Evolutionary conservation across 768 basidiomycete genomes (phyloP).

Genomic region (Boletales sp.): DNA sequence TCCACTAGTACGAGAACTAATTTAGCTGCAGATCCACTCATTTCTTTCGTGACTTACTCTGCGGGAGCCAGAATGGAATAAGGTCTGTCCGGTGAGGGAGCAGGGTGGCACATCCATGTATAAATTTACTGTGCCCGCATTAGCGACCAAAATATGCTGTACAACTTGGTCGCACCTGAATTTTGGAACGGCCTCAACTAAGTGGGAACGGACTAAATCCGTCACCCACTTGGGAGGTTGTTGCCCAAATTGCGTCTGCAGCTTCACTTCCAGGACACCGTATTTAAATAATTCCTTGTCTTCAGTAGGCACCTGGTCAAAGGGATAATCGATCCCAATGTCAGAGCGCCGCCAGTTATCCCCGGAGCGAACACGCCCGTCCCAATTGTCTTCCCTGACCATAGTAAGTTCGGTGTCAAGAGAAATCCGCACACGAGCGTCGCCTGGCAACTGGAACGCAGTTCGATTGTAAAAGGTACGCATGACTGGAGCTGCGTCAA

Average conservation of each 20-base stretch:
- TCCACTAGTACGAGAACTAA: constrained; percentile 59
- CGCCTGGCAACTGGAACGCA: constrained; percentile 97
- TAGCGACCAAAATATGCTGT: not conserved
- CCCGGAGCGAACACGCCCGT: constrained; percentile 68
- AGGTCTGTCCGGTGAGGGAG: constrained; percentile 91
- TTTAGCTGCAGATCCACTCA: not conserved
- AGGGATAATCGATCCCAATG: constrained; percentile 90
- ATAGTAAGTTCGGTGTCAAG: constrained; percentile 95
- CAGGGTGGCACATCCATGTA: constrained; percentile 93
- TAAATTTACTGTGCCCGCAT: constrained; percentile 67
- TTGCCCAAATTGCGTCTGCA: constrained; percentile 95
- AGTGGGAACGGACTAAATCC: constrained; percentile 91
- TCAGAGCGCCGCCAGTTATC: constrained; percentile 95
- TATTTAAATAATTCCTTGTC: constrained; percentile 97
- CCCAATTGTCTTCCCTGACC: constrained; percentile 97
- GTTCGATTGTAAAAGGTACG: constrained; percentile 98
- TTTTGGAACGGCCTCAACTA: constrained; percentile 97
- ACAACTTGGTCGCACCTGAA: constrained; percentile 60
- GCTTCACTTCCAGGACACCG: constrained; percentile 94
- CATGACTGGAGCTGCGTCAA: constrained; percentile 57
- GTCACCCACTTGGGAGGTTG: constrained; percentile 95
- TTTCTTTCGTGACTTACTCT: constrained; percentile 52
- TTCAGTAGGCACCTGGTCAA: constrained; percentile 64
- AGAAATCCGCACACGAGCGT: constrained; percentile 97
- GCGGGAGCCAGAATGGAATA: constrained; percentile 98